phyloP scores from a whole-genome alignment of 352 stramenopile genomes.

The Aphanomyces astaci region DNA sequence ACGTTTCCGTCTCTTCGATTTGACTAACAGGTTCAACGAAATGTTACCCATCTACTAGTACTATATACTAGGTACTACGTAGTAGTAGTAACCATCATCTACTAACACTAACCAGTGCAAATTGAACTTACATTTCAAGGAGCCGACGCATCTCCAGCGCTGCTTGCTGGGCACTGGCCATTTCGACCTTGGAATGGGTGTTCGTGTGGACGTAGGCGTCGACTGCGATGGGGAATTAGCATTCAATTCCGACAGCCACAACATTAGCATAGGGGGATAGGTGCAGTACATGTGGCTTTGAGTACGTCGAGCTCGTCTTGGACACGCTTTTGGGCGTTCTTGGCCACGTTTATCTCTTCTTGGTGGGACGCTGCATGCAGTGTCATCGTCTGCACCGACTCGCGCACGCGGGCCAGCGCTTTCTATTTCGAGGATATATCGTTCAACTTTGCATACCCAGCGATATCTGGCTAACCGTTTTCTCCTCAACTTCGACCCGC shows the following conservation, averaged over 20 bases:
- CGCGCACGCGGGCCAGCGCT: background rate
- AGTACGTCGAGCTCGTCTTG: slow-evolving; percentile 10
- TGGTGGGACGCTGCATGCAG: background rate
- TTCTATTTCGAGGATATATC: too few species aligned
- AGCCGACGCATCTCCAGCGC: slow-evolving; percentile 16
- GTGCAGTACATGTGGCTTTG: background rate
- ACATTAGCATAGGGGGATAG: too few species aligned
- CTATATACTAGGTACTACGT: too few species aligned
- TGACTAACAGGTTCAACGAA: slow-evolving; percentile 31
- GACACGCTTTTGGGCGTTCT: background rate
- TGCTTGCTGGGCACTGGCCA: slow-evolving; percentile 14
- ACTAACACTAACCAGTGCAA: too few species aligned
- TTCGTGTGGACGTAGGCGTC: slow-evolving; percentile 15
- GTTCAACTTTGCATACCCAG: too few species aligned
- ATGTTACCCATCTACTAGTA: too few species aligned
- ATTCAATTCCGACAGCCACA: too few species aligned
- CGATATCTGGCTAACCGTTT: too few species aligned
- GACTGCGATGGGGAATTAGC: too few species aligned
- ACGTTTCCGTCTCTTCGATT: slow-evolving; percentile 64
- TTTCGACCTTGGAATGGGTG: slow-evolving; percentile 16
- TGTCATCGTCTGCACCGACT: background rate
- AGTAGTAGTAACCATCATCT: too few species aligned
- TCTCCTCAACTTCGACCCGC: slow-evolving; percentile 14
- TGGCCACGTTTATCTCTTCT: slow-evolving; percentile 3
- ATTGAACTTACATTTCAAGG: slow-evolving; percentile 8